Conservation (phyloP, 805 yeast species). For the Starmera dryadoides region DNA sequence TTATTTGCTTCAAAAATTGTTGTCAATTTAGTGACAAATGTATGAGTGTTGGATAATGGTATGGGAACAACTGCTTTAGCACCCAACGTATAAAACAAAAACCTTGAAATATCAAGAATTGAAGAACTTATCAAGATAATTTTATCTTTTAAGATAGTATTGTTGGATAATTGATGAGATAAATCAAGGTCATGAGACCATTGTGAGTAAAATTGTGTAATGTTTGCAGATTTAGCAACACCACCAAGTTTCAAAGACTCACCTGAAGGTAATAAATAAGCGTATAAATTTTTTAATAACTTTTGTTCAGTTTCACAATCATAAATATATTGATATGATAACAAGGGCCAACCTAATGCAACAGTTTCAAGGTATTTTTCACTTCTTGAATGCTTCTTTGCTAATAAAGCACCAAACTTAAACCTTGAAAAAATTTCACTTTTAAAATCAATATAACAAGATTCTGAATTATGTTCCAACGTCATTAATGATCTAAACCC, state of each 20-base stretch:
- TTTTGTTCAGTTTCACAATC: conserved; percentile 34
- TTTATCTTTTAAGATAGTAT: conserved; percentile 17
- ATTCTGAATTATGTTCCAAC: conserved; percentile 1
- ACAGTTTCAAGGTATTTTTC: conserved; percentile 70
- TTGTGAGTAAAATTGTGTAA: conserved; percentile 27
- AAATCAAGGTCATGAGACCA: conserved; percentile 13
- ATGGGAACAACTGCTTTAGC: conserved; percentile 16
- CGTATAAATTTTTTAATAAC: conserved; percentile 33
- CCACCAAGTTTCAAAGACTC: conserved; percentile 39
- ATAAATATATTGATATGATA: conserved; percentile 49
- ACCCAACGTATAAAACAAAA: conserved; percentile 40
- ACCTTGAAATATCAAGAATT: conserved; percentile 26
- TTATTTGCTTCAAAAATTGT: too few relatives aligned
- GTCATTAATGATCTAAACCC: conserved; percentile 26
- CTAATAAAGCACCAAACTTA: conserved; percentile 58
- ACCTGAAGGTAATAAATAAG: conserved; percentile 69
- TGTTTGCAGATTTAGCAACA: conserved; percentile 38
- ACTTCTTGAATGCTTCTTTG: conserved; percentile 49
- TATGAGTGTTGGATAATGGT: conserved; percentile 5
- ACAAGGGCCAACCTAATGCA: conserved; percentile 81
- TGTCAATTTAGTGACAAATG: conserved; percentile 1
- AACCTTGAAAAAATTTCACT: conserved; percentile 13
- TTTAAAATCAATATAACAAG: conserved; percentile 1
- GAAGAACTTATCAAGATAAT: conserved; percentile 11
- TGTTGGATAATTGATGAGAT: conserved; percentile 34